phyloP scores from a whole-genome alignment of 495 filamentous ascomycete genomes.

The Talaromyces stipitatus region DNA sequence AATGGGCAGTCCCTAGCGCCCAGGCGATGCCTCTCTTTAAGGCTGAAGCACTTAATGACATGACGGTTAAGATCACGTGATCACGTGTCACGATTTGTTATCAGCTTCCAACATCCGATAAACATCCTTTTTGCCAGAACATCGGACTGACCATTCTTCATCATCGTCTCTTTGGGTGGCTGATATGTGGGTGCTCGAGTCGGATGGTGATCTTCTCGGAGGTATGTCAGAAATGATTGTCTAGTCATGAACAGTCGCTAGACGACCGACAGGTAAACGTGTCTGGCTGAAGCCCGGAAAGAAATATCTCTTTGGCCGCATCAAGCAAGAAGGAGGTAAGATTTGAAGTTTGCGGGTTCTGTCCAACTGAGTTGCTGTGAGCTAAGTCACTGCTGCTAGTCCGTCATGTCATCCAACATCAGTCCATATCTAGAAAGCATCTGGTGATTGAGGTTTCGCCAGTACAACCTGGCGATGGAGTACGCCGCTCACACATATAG shows the following conservation, averaged over 20 bases:
- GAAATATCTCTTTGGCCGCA: constrained; percentile 70
- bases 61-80: constrained; percentile 35
- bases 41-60: too few species aligned
- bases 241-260: constrained; percentile 7
- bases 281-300: constrained; percentile 80
- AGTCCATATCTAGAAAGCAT: constrained; percentile 84
- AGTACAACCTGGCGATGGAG: constrained; percentile 62
- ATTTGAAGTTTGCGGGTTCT: constrained; percentile 12
- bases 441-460: constrained; percentile 64
- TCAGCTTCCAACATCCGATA: neutral
- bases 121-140: neutral
- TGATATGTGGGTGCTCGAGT: constrained; percentile 41
- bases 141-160: neutral
- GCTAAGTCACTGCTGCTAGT: constrained; percentile 24
- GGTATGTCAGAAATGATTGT: constrained; percentile 14
- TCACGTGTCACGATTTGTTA: constrained; percentile 21
- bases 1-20: too few species aligned
- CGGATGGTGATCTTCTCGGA: constrained; percentile 35
- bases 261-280: constrained; percentile 46
- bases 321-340: constrained; percentile 42
- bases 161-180: neutral
- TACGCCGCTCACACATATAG: constrained; percentile 29
- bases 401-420: constrained; percentile 53
- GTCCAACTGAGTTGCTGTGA: neutral
- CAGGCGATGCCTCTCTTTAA: too few species aligned